These are phyloP conservation scores for Yarrowia sp. DNA, from an alignment of 805 yeast genomes.

Conservation along the genomic window DNA sequence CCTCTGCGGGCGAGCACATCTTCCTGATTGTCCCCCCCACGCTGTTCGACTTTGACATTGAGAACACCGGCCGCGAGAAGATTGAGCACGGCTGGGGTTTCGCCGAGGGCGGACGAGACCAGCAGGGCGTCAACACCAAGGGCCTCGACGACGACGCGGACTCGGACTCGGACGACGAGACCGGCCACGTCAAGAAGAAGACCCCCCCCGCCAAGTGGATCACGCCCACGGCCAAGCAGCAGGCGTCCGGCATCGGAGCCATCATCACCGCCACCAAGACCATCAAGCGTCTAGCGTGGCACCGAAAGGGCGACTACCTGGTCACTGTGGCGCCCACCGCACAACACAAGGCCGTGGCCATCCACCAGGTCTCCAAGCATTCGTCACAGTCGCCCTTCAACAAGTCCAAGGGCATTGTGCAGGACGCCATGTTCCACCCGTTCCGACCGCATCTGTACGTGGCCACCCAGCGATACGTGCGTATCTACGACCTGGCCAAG, in stretches of 20 bases:
- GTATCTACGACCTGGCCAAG: conserved; percentile 84
- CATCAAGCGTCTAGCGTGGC: conserved; percentile 88
- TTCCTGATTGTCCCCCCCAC: conserved; percentile 79
- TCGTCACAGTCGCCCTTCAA: conserved; percentile 93
- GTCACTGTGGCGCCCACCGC: conserved; percentile 96
- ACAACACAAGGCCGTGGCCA: conserved; percentile 81
- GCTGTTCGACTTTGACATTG: conserved; percentile 81
- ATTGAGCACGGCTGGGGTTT: conserved; percentile 92
- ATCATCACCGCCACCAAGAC: conserved; percentile 63
- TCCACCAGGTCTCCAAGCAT: conserved; percentile 93
- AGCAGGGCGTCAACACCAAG: conserved; percentile 34
- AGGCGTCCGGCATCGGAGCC: conserved; percentile 64
- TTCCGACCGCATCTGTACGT: conserved; percentile 91
- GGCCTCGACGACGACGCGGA: conserved; percentile 39
- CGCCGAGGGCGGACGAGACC: conserved; percentile 44
- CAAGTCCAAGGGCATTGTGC: conserved; percentile 87
- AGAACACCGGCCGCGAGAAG: conserved; percentile 71
- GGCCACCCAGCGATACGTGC: conserved; percentile 87
- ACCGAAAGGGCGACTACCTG: conserved; percentile 93
- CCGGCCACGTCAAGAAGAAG: conserved; percentile 36
- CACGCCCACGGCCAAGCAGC: conserved; percentile 66
- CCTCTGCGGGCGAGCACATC: conserved; percentile 76
- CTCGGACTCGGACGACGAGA: conserved; percentile 40
- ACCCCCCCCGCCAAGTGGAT: conserved; percentile 74
- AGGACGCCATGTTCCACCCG: conserved; percentile 97